These are phyloP conservation scores for Ophiocordyceps camponoti-saundersi DNA, from an alignment of 2,329 filamentous ascomycete species.

Conservation along the genomic window DNA sequence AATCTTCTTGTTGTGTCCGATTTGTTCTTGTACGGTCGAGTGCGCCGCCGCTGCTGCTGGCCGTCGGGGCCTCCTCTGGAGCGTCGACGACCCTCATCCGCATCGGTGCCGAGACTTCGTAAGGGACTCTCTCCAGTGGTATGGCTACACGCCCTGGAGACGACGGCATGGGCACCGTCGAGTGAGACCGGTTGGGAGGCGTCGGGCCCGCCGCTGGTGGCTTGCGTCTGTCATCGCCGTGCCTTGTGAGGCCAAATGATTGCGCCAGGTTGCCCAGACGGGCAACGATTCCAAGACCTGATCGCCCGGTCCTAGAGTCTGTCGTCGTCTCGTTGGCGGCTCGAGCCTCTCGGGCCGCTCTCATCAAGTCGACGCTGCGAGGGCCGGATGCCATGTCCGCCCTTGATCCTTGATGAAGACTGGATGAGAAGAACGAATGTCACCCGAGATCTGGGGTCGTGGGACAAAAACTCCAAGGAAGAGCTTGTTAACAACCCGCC, in stretches of 20 bases:
- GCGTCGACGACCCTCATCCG: neutral
- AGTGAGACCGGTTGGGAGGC: neutral
- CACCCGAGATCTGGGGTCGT: neutral
- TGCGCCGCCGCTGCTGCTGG: neutral
- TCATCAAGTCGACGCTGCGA: neutral
- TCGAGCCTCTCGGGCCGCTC: neutral
- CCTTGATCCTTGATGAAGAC: neutral
- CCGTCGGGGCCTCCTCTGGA: neutral
- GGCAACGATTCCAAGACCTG: neutral
- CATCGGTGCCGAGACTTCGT: neutral
- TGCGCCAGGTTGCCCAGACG: neutral
- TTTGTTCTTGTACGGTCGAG: neutral
- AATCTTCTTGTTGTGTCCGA: neutral
- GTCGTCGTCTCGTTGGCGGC: neutral
- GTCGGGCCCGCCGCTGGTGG: neutral
- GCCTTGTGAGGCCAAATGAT: neutral
- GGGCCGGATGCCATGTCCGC: neutral
- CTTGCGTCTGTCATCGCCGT: neutral
- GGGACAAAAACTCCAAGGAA: neutral
- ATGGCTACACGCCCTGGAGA: constrained; percentile 5
- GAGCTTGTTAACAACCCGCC: neutral
- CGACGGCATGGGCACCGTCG: neutral
- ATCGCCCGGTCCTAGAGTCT: neutral
- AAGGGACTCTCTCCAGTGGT: neutral
- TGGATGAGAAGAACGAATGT: neutral